Percentiles rank a stretch among this genome's conserved stretches.
phyloP scores from a whole-genome alignment of 768 basidiomycete genomes.

The Hemileccinum impolitum region DNA sequence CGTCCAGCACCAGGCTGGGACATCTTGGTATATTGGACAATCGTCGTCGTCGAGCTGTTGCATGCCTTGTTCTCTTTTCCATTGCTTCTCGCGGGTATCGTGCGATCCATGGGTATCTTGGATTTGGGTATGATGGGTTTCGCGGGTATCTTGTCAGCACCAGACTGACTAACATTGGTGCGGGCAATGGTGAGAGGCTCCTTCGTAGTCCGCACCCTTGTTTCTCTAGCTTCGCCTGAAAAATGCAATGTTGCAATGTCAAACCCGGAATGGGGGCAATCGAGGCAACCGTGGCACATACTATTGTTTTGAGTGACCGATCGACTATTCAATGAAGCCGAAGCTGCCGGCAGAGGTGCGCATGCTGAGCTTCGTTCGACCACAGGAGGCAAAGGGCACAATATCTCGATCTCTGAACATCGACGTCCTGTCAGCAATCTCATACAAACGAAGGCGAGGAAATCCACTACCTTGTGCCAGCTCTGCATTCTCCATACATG shows the following conservation, averaged over 20 bases:
- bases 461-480: constrained; percentile 3
- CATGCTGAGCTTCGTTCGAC: background rate
- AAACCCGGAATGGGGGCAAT: background rate
- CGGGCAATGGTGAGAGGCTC: background rate
- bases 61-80: constrained; percentile 15
- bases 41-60: background rate
- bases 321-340: background rate
- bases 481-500: background rate
- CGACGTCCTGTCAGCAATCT: background rate
- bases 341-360: background rate
- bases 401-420: background rate
- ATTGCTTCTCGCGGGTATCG: background rate
- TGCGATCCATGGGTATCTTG: constrained; percentile 4
- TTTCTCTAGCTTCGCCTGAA: constrained; percentile 2
- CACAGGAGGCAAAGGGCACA: background rate
- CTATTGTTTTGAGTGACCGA: background rate
- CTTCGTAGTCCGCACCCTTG: background rate
- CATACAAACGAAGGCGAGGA: background rate
- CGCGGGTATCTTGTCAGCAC: constrained; percentile 7
- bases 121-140: constrained; percentile 3
- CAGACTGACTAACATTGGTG: constrained; percentile 2
- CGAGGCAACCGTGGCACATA: constrained; percentile 1
- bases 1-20: constrained; percentile 6
- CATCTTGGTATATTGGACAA: background rate
- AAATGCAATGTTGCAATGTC: background rate